phyloP scores from a whole-genome alignment of 2,329 filamentous ascomycete genomes.

The Ceratocystis cubensis region DNA sequence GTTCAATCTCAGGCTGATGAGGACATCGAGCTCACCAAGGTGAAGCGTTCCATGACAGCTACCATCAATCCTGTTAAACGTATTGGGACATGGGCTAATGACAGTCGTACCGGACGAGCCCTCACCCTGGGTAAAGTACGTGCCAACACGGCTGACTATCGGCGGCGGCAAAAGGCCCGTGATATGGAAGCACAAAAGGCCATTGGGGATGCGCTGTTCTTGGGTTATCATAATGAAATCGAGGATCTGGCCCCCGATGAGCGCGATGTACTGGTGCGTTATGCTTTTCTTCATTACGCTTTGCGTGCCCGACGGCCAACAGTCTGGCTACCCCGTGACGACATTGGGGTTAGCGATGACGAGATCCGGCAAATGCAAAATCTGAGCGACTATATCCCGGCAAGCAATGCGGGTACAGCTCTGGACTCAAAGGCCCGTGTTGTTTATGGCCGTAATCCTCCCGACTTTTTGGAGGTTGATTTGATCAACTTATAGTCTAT shows the following conservation, averaged over 20 bases:
- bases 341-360: constrained; percentile 80
- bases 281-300: constrained; percentile 84
- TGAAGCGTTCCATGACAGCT: constrained; percentile 23
- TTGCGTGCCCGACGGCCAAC: constrained; percentile 72
- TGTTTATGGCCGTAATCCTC: constrained; percentile 72
- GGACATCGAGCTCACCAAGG: constrained; percentile 30
- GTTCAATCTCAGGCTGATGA: constrained; percentile 23
- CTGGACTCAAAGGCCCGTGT: constrained; percentile 73
- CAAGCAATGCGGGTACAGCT: constrained; percentile 84
- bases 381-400: constrained; percentile 74
- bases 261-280: constrained; percentile 68
- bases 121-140: constrained; percentile 20
- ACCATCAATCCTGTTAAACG: constrained; percentile 37
- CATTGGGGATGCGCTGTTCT: constrained; percentile 71
- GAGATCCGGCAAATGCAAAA: constrained; percentile 68
- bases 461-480: constrained; percentile 80
- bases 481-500: constrained; percentile 58
- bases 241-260: constrained; percentile 88
- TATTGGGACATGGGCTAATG: constrained; percentile 36
- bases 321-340: constrained; percentile 88
- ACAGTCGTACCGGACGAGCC: constrained; percentile 22
- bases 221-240: constrained; percentile 80
- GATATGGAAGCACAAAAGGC: constrained; percentile 61
- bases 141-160: constrained; percentile 35
- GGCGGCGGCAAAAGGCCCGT: constrained; percentile 37